These are phyloP conservation scores for Paralagenidium karlingii DNA, from an alignment of 352 stramenopile genomes.

Conservation along the genomic window DNA sequence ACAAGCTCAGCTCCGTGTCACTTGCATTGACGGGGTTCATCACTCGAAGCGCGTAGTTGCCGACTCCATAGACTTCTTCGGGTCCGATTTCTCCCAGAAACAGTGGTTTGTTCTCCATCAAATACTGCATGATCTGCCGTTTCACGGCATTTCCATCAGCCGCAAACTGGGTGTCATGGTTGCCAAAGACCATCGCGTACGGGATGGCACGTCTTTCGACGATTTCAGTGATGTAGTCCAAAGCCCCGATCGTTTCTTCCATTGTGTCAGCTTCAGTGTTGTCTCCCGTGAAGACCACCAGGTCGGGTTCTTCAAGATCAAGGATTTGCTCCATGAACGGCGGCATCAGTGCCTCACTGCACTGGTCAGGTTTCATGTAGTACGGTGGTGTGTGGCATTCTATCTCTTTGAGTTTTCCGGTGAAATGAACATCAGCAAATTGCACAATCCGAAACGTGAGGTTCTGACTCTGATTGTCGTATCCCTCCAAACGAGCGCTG, in stretches of 20 bases:
- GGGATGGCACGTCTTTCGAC: too few species aligned
- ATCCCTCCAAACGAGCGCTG: too few species aligned
- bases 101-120: constrained; percentile 16
- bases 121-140: constrained; percentile 20
- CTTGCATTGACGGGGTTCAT: constrained; percentile 10
- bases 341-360: too few species aligned
- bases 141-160: constrained; percentile 25
- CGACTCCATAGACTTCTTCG: constrained; percentile 26
- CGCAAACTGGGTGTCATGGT: too few species aligned
- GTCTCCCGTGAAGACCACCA: too few species aligned
- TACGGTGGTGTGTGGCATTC: constrained; percentile 15
- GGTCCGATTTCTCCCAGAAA: constrained; percentile 35
- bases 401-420: constrained; percentile 20
- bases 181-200: constrained; percentile 53
- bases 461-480: too few species aligned
- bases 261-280: too few species aligned
- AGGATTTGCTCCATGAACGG: too few species aligned
- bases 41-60: constrained; percentile 49
- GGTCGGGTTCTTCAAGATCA: too few species aligned
- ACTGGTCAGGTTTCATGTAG: neutral
- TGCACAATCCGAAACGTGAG: constrained; percentile 52
- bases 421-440: constrained; percentile 52
- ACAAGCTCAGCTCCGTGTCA: constrained; percentile 38
- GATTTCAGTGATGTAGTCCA: too few species aligned
- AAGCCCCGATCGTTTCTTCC: too few species aligned